Evolutionary conservation across 192 early-diverging fungal genomes (phyloP).

Genomic region (Dimargaris xerosporica): DNA sequence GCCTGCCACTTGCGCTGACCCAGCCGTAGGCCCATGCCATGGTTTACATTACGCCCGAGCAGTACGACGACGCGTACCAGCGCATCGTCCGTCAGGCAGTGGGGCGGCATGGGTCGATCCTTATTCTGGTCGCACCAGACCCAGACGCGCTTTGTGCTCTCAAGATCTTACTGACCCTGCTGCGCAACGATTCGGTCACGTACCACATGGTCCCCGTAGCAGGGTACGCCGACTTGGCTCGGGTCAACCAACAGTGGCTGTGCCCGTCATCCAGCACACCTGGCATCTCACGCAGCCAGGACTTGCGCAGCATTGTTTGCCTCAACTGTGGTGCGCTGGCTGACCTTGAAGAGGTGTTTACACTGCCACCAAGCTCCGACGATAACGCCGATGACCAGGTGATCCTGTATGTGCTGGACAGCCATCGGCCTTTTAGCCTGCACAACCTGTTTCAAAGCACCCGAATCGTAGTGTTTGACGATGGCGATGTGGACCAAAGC

Average conservation of each 20-base stretch:
- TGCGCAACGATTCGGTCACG: constrained; percentile 64
- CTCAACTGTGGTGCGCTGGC: constrained; percentile 78
- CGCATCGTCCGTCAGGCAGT: constrained; percentile 25
- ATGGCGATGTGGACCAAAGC: constrained; percentile 62
- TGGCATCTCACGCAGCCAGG: background rate
- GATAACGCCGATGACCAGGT: constrained; percentile 23
- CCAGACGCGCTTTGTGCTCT: constrained; percentile 69
- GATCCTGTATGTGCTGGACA: constrained; percentile 68
- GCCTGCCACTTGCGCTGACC: too few relatives aligned
- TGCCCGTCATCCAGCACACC: constrained; percentile 27
- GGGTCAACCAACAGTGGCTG: constrained; percentile 22
- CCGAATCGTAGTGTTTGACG: constrained; percentile 72
- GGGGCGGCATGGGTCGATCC: constrained; percentile 25
- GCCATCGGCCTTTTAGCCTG: constrained; percentile 75
- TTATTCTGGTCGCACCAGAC: constrained; percentile 64
- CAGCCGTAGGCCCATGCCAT: constrained; percentile 15
- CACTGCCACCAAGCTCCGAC: constrained; percentile 16
- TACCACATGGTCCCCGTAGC: constrained; percentile 71
- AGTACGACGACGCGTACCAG: constrained; percentile 39
- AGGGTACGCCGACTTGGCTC: constrained; percentile 42
- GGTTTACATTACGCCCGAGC: constrained; percentile 32
- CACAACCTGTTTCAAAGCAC: constrained; percentile 62
- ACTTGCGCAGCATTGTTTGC: constrained; percentile 61
- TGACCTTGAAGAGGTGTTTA: constrained; percentile 49
- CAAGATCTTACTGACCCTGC: constrained; percentile 56